Base-by-base conservation (phyloP, 768 basidiomycete genomes). In the Rhodotorula paludigena region DNA sequence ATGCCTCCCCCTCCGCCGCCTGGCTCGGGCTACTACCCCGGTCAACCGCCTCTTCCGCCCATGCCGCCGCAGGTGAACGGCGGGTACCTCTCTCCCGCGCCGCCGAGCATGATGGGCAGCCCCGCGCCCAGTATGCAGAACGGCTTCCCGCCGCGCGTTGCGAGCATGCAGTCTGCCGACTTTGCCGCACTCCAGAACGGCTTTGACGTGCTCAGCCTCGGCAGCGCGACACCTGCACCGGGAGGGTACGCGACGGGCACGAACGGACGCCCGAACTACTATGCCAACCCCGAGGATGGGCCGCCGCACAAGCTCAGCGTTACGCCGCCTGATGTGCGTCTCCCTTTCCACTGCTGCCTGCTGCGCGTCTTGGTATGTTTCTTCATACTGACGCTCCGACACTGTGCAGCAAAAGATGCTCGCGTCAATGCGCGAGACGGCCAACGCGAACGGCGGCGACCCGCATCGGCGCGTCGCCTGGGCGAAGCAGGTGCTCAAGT, bases 401-500 rank as follows among this genome's bases (percentile, higher is more conserved):
- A 18, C 23, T 9, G 14, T 14, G 33, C 60, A 69, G 68, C 70
- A 68, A 63, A 58, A 60, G 28, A 64, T 71, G 66, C 59, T 71
- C 18, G 58, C 60, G 0, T 60, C 61, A 20, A 72, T 68, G 71
- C 66, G 71, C 28, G 71, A 72, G 3, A 57, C 66, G 39, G 60
- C 66, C 1, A 42, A 48, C 21, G 58, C 58, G 18, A 57, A 44
- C 39, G 65, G 59, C 21, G 70, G 63, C 12, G 71, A 72, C 39
- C 38, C 61, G 18, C 51, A 47, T 25, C 55, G 59, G 38, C 85
- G 86, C 73, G 77, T 94, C 10, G 81, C 83, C 35, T 97, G 92
- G 91, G 84, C 85, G 23, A 82, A 89, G 56, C 90, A 94, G 69
- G 88, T 93, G 63, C 78, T 92, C 64, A 84, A 85, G 74, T 85